phyloP scores from a whole-genome alignment of 2,329 filamentous ascomycete genomes.

The Lasiodiplodia sp. region DNA sequence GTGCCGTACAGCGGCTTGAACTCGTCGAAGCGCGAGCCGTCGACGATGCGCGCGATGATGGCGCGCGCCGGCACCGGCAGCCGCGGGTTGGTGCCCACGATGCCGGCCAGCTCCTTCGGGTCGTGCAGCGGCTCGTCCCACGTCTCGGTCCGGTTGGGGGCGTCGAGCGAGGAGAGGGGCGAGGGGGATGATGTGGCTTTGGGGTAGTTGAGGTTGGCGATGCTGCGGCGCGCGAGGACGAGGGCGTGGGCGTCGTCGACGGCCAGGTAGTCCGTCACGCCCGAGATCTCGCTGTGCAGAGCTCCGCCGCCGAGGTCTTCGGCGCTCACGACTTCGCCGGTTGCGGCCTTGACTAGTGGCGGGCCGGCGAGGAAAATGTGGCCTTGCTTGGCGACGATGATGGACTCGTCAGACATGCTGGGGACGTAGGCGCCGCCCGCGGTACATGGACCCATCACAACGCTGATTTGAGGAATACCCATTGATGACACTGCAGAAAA shows the following conservation, averaged over 20 bases:
- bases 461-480: slow-evolving; percentile 90
- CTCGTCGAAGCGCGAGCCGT: slow-evolving; percentile 87
- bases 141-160: slow-evolving; percentile 44
- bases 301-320: slow-evolving; percentile 91
- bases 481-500: slow-evolving; percentile 69
- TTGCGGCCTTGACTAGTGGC: slow-evolving; percentile 93
- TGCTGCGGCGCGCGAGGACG: slow-evolving; percentile 80
- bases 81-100: slow-evolving; percentile 88
- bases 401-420: slow-evolving; percentile 96
- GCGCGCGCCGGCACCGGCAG: slow-evolving; percentile 86
- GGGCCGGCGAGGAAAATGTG: slow-evolving; percentile 97
- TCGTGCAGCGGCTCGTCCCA: slow-evolving; percentile 83
- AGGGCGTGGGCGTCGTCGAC: slow-evolving; percentile 94
- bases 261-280: slow-evolving; percentile 93
- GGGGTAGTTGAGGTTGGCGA: slow-evolving; percentile 92
- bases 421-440: slow-evolving; percentile 96
- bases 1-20: slow-evolving; percentile 93
- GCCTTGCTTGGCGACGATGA: slow-evolving; percentile 95
- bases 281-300: slow-evolving; percentile 88
- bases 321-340: slow-evolving; percentile 87
- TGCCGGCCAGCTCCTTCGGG: slow-evolving; percentile 80
- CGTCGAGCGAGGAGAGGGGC: slow-evolving; percentile 37
- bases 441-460: slow-evolving; percentile 97
- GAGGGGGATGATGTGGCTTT: background rate
- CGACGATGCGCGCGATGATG: slow-evolving; percentile 90